Evolutionary conservation across 2,329 filamentous ascomycete genomes (phyloP), one percentile per base, ranked within the genome.

Genomic region (Pseudogymnoascus sp.): DNA sequence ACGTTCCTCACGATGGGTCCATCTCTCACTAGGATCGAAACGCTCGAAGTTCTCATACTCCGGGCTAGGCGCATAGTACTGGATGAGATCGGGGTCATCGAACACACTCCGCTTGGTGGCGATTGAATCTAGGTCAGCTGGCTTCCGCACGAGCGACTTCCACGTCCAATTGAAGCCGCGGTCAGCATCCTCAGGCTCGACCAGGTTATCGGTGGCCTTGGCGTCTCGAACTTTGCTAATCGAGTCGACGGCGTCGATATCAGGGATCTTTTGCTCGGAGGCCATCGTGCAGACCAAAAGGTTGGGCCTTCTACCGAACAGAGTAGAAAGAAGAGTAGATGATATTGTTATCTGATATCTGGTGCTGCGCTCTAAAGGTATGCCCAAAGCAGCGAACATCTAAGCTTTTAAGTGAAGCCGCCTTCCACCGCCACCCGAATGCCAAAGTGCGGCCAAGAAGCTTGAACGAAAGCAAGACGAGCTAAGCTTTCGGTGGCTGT

Each of bases 1-100:
- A n/a, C 67, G 69, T 65, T 75, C 72, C 58, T 75, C 73, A 23
- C 73, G 69, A 66, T 69, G 73, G 0, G 73, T 74, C 73, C 73
- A 75, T 2, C 73, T 72, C 33, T 74, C 74, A 16, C 61, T 63
- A 12, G 72, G 72, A 42, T 75, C 74, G 33, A 75, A 75, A 5
- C 70, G 71, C 1, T 63, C 52, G 62, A 65, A 67, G 58, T 76
- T 76, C 68, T 76, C 75, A 72, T 74, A 75, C 58, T 74, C 63
- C 0, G 72, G 68, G 38, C 62, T 23, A 14, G 62, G 62, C 16
- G 49, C 36, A 23, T 63, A 60, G 39, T 55, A 60, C 14, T 63
- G 8, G 19, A 39, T 58, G 5, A 65, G 66, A 3, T 68, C 65
- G 5, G 66, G 66, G 28, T 70, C 67, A 60, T 70, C 67, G 28